These are phyloP conservation scores for Neltuma alba DNA, from an alignment of 306 rosid genomes.

Conservation along the genomic window DNA sequence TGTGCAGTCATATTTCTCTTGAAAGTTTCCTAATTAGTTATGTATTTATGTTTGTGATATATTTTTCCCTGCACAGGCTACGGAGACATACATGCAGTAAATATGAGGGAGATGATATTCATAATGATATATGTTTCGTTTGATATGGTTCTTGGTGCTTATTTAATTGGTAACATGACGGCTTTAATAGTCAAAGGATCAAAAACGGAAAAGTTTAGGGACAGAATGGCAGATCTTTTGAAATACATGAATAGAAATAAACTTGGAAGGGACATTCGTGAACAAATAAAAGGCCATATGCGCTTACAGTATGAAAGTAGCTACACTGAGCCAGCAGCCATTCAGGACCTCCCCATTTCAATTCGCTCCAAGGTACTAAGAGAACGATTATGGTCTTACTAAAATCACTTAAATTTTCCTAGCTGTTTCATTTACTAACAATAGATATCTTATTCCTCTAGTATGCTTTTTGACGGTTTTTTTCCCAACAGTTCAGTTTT, in stretches of 20 bases:
- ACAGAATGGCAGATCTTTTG: conserved; percentile 86
- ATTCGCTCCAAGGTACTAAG: conserved; percentile 80
- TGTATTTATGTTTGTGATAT: conserved; percentile 22
- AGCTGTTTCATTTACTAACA: conserved; percentile 6
- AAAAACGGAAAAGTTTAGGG: conserved; percentile 91
- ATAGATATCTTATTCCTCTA: conserved; percentile 11
- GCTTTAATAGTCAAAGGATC: conserved; percentile 99
- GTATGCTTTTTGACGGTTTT: background rate
- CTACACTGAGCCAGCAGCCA: conserved; percentile 82
- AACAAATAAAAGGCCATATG: conserved; percentile 90
- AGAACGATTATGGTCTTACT: conserved; percentile 6
- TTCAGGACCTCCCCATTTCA: conserved; percentile 85
- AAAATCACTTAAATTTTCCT: conserved; percentile 1
- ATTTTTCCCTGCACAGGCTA: conserved; percentile 66
- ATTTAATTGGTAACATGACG: conserved; percentile 98
- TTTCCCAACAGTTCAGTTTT: no score
- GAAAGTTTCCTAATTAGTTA: conserved; percentile 21
- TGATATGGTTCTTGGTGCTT: conserved; percentile 98
- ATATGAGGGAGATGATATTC: conserved; percentile 97
- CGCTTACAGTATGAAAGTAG: conserved; percentile 93
- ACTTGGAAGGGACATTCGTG: conserved; percentile 82
- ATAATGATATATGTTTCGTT: conserved; percentile 86
- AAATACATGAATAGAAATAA: conserved; percentile 90
- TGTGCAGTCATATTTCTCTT: conserved; percentile 24
- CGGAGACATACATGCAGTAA: conserved; percentile 98